Conservation (phyloP, 129 eudicot species). For the Cynara cardunculus region DNA sequence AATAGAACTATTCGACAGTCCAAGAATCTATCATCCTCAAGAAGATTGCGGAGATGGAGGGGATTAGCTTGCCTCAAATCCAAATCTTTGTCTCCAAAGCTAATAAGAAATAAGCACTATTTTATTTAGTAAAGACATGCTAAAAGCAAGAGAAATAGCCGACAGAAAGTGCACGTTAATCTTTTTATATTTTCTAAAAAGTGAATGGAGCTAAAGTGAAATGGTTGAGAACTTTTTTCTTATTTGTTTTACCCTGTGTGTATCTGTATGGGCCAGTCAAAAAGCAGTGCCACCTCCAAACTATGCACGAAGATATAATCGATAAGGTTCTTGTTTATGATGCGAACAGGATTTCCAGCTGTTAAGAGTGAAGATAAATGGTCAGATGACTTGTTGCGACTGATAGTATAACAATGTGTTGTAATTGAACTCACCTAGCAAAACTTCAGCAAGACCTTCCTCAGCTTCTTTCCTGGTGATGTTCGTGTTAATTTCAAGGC, state of each 20-base stretch:
- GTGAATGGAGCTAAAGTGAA: not conserved
- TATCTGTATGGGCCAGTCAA: constrained; percentile 87
- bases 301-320: constrained; percentile 71
- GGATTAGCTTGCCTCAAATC: constrained; percentile 89
- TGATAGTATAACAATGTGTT: not conserved
- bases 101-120: constrained; percentile 19
- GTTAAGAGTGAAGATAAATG: constrained; percentile 32
- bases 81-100: constrained; percentile 96
- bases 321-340: constrained; percentile 63
- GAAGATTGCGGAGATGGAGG: constrained; percentile 80
- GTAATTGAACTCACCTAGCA: constrained; percentile 51
- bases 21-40: constrained; percentile 75
- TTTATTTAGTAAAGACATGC: constrained; percentile 7
- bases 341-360: constrained; percentile 79
- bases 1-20: constrained; percentile 64
- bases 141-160: not conserved
- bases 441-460: constrained; percentile 68
- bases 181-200: not conserved
- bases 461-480: constrained; percentile 64
- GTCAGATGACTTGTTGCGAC: constrained; percentile 21
- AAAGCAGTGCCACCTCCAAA: constrained; percentile 74
- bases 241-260: constrained; percentile 77
- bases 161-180: not conserved
- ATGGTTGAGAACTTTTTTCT: not conserved
- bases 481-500: constrained; percentile 79